Evolutionary conservation across 192 early-diverging fungal species (phyloP).

Genomic region (Linnemannia zychae): DNA sequence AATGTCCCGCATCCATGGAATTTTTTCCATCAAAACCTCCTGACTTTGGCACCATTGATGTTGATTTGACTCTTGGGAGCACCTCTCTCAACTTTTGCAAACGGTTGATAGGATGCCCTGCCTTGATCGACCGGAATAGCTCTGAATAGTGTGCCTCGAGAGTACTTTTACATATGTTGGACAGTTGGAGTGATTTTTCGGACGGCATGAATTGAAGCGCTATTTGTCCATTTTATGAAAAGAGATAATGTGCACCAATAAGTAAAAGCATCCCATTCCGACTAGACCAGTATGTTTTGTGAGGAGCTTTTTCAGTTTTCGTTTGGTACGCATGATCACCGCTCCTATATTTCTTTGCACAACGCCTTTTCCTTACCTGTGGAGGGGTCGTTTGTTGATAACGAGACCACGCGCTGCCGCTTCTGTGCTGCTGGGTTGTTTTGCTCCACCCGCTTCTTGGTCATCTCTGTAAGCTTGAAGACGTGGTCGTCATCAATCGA

Average conservation of each 20-base stretch:
- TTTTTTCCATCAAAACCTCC: constrained; percentile 16
- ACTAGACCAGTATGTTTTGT: not conserved
- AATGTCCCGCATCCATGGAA: constrained; percentile 19
- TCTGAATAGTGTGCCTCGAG: constrained; percentile 36
- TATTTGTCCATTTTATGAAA: not conserved
- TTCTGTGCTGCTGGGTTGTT: constrained; percentile 48
- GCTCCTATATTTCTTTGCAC: constrained; percentile 2
- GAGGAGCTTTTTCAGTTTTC: not conserved
- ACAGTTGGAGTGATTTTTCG: constrained; percentile 44
- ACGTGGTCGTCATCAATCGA: constrained; percentile 52
- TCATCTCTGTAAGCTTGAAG: constrained; percentile 54
- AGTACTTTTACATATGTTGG: constrained; percentile 35
- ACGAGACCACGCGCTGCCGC: constrained; percentile 42
- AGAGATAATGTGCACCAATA: not conserved
- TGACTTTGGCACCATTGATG: constrained; percentile 14
- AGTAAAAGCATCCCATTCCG: not conserved
- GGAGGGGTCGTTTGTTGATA: constrained; percentile 22
- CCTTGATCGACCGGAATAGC: constrained; percentile 42
- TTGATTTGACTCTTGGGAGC: constrained; percentile 26
- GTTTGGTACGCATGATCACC: constrained; percentile 5
- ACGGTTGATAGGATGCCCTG: constrained; percentile 42
- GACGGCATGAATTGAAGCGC: constrained; percentile 39
- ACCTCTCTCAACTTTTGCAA: constrained; percentile 26
- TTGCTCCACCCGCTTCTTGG: constrained; percentile 51
- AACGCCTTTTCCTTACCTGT: constrained; percentile 22